These are phyloP conservation scores for Aureobasidium subglaciale DNA, from an alignment of 2,329 filamentous ascomycete genomes.

Conservation along the genomic window DNA sequence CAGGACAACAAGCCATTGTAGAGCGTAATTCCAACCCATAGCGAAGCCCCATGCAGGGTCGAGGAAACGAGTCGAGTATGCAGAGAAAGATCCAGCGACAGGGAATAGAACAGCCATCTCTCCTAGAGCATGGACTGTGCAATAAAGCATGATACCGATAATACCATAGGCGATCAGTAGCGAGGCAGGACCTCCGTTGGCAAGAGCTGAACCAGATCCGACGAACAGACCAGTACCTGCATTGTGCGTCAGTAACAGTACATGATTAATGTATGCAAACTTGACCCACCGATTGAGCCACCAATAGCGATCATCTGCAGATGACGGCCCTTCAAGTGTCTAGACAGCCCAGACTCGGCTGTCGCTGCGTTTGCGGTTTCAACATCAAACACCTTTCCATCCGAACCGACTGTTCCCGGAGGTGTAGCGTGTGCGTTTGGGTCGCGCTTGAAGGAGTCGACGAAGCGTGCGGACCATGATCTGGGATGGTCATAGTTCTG, in stretches of 20 bases:
- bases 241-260: not conserved
- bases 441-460: conserved; percentile 60
- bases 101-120: conserved; percentile 86
- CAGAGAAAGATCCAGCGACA: conserved; percentile 83
- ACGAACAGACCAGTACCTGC: conserved; percentile 78
- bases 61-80: conserved; percentile 85
- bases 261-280: not conserved
- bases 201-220: conserved; percentile 46
- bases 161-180: conserved; percentile 65
- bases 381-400: conserved; percentile 54
- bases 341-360: conserved; percentile 65
- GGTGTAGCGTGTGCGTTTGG: conserved; percentile 45
- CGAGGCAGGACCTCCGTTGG: conserved; percentile 68
- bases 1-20: conserved; percentile 80
- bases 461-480: conserved; percentile 29
- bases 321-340: conserved; percentile 72
- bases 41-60: conserved; percentile 64
- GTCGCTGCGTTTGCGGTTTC: conserved; percentile 57
- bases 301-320: conserved; percentile 97
- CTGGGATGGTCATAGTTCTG: conserved; percentile 7
- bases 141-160: conserved; percentile 82
- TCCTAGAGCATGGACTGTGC: conserved; percentile 83
- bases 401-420: conserved; percentile 38
- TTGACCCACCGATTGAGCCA: conserved; percentile 59
- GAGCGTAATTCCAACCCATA: conserved; percentile 55